These are phyloP conservation scores for Cenococcum geophilum DNA, from an alignment of 495 filamentous ascomycete genomes.

Conservation along the genomic window DNA sequence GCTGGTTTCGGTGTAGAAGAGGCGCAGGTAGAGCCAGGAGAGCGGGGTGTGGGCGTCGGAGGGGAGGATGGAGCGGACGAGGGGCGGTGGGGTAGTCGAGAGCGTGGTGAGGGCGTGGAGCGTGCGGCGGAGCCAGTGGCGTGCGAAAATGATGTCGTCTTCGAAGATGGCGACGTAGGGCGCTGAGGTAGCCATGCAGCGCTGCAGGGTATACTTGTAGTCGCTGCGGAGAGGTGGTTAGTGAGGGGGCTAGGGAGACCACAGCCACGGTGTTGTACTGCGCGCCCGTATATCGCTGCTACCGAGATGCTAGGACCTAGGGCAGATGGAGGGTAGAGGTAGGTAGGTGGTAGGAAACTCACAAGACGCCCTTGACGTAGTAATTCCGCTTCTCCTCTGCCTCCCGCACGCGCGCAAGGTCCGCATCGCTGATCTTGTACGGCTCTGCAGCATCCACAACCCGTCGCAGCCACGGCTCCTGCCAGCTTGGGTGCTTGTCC, in stretches of 20 bases:
- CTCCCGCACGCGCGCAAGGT: conserved; percentile 31
- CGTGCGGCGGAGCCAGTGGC: no score
- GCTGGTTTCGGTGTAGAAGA: conserved; percentile 54
- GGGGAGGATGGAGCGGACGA: no score
- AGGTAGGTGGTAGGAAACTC: neutral
- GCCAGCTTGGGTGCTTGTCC: conserved; percentile 45
- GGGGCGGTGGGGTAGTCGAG: no score
- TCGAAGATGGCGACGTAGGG: no score
- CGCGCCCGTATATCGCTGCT: no score
- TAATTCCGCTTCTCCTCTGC: conserved; percentile 33
- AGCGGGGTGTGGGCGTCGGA: no score
- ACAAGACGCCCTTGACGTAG: conserved; percentile 42
- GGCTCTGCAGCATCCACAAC: conserved; percentile 46
- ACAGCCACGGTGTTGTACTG: neutral
- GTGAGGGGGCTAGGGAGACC: neutral
- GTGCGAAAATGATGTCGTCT: no score
- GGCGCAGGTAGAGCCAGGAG: conserved; percentile 52
- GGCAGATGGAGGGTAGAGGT: no score
- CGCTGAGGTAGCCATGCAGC: no score
- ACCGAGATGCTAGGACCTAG: no score
- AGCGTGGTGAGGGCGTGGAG: no score
- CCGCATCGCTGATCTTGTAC: conserved; percentile 36
- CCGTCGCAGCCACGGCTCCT: conserved; percentile 45
- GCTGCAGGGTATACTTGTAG: conserved; percentile 45
- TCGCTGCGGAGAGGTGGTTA: conserved; percentile 34